These are phyloP conservation scores for Elsinoe batatas DNA, from an alignment of 2,329 filamentous ascomycete species.

Conservation along the genomic window DNA sequence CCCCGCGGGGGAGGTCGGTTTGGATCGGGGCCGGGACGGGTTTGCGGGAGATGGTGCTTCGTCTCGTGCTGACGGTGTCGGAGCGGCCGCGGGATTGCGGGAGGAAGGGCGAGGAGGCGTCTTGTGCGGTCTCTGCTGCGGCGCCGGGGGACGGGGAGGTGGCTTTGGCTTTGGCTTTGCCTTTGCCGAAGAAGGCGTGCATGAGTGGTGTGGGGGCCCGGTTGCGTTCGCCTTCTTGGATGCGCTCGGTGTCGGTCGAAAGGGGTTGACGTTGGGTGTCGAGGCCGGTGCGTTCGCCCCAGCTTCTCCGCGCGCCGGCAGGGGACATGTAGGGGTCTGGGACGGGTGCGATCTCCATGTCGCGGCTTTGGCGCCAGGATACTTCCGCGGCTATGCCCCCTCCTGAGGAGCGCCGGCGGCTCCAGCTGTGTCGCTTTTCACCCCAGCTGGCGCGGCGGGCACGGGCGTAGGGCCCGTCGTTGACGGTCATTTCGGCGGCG, in stretches of 20 bases:
- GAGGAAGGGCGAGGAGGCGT: background rate
- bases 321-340: conserved; percentile 1
- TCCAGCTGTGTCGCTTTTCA: background rate
- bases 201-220: conserved; percentile 7
- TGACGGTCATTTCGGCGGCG: background rate
- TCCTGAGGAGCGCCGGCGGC: background rate
- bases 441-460: conserved; percentile 2
- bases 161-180: background rate
- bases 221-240: background rate
- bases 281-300: background rate
- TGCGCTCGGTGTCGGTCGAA: background rate
- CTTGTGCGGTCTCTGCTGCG: background rate
- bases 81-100: background rate
- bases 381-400: background rate
- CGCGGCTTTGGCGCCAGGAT: background rate
- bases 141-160: background rate
- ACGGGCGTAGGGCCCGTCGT: conserved; percentile 10
- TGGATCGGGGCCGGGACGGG: conserved; percentile 1
- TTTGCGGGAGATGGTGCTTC: background rate
- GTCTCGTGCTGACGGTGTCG: background rate
- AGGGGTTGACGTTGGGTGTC: background rate
- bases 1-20: background rate
- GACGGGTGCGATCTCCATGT: conserved; percentile 2
- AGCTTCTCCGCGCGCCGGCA: background rate
- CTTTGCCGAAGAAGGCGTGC: conserved; percentile 1